phyloP scores from a whole-genome alignment of 768 basidiomycete species.

The Suillus ampliporus region DNA sequence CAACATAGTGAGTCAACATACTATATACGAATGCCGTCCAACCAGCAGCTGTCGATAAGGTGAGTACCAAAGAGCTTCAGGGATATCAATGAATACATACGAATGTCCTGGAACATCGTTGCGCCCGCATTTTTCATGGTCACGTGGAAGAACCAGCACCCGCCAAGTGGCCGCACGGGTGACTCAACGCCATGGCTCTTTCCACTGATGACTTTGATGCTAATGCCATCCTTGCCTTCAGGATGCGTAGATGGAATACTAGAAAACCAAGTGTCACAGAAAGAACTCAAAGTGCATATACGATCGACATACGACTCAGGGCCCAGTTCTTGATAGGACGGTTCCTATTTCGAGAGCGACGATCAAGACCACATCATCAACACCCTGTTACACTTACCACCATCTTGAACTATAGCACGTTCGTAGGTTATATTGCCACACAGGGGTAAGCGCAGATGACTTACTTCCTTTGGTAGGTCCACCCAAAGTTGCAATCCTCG shows the following conservation, averaged over 20 bases:
- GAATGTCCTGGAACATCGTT: conserved; percentile 81
- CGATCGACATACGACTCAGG: conserved; percentile 55
- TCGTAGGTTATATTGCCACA: conserved; percentile 22
- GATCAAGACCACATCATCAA: conserved; percentile 15
- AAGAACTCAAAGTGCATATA: not conserved
- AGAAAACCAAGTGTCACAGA: conserved; percentile 13
- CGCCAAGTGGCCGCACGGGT: conserved; percentile 88
- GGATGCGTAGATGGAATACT: conserved; percentile 81
- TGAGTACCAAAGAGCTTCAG: not conserved
- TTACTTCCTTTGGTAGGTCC: conserved; percentile 74
- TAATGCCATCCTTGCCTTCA: conserved; percentile 62
- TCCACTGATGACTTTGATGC: conserved; percentile 88
- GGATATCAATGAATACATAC: conserved; percentile 46
- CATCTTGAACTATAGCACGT: conserved; percentile 71
- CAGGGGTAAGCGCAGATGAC: conserved; percentile 10
- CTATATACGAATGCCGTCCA: conserved; percentile 93
- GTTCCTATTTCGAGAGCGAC: conserved; percentile 50
- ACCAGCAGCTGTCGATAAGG: conserved; percentile 56
- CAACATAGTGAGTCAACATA: conserved; percentile 39
- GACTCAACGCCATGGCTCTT: conserved; percentile 86
- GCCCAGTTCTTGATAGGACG: conserved; percentile 83
- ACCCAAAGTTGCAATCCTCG: conserved; percentile 89
- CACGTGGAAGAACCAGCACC: conserved; percentile 92
- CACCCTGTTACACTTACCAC: conserved; percentile 45
- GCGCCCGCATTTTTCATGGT: conserved; percentile 64